A percentile compares a stretch with the other conserved stretches of the same genome.
Evolutionary conservation across 345 rosid species (phyloP).

Genomic region (Aurinia saxatilis): DNA sequence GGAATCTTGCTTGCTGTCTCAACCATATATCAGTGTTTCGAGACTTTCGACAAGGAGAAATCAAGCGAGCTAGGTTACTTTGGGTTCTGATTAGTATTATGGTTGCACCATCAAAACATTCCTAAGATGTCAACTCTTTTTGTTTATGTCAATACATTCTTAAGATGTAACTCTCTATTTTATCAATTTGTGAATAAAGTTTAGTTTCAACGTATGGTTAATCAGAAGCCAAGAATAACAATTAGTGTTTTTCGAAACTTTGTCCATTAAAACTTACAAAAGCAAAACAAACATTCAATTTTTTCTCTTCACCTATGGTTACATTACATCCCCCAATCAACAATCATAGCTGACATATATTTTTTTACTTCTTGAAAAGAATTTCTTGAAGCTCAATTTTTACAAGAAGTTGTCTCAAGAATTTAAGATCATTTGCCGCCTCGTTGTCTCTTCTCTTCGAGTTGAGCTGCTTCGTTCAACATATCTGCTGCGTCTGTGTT

Average conservation of each 20-base stretch:
- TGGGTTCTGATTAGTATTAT: not conserved
- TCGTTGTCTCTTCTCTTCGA: constrained; percentile 87
- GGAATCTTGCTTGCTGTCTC: constrained; percentile 11
- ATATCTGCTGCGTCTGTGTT: constrained; percentile 86
- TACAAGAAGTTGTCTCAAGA: constrained; percentile 7
- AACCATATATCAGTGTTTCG: not conserved
- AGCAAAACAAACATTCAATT: constrained; percentile 23
- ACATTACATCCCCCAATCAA: constrained; percentile 30
- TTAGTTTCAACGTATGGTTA: not conserved
- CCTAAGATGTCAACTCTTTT: too few relatives aligned
- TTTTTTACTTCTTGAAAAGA: not conserved
- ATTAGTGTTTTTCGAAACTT: not conserved
- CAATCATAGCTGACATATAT: constrained; percentile 20
- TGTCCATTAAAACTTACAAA: constrained; percentile 15
- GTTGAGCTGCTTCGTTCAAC: constrained; percentile 82
- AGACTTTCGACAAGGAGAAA: not conserved
- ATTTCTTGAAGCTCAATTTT: constrained; percentile 17
- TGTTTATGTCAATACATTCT: too few relatives aligned
- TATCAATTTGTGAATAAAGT: not conserved
- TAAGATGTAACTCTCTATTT: not conserved
- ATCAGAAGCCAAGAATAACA: not conserved
- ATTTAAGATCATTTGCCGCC: constrained; percentile 48
- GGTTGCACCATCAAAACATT: not conserved
- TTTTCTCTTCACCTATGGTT: constrained; percentile 9
- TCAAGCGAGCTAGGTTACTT: not conserved